Conservation (phyloP, 164 flowering plant genomes). For the Chimonanthus praecox region DNA sequence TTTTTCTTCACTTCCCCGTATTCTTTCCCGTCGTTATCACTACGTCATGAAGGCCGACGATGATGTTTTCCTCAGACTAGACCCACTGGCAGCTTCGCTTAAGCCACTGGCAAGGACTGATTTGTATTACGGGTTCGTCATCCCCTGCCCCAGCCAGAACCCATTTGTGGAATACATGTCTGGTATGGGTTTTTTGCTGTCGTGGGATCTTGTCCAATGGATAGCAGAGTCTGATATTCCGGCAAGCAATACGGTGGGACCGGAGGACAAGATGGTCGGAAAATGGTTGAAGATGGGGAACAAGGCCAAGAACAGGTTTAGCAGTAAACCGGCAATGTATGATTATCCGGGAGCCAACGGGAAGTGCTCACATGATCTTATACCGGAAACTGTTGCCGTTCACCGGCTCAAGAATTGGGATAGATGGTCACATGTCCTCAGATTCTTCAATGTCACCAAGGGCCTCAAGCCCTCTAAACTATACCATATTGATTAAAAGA, state of each 20-base stretch:
- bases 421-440: slow-evolving; percentile 44
- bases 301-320: slow-evolving; percentile 38
- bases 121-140: slow-evolving; percentile 56
- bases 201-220: slow-evolving; percentile 66
- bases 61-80: slow-evolving; percentile 41
- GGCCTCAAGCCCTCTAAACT: slow-evolving; percentile 30
- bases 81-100: slow-evolving; percentile 29
- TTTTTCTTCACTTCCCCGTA: slow-evolving; percentile 44
- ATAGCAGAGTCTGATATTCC: slow-evolving; percentile 39
- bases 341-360: slow-evolving; percentile 55
- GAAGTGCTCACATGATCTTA: slow-evolving; percentile 55
- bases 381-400: slow-evolving; percentile 52
- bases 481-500: slow-evolving; percentile 22
- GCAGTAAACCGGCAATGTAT: slow-evolving; percentile 54
- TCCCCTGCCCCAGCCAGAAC: slow-evolving; percentile 50
- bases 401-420: slow-evolving; percentile 59
- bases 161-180: slow-evolving; percentile 62
- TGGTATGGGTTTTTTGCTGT: slow-evolving; percentile 58
- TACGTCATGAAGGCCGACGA: slow-evolving; percentile 72
- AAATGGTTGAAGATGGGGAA: slow-evolving; percentile 47
- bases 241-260: slow-evolving; percentile 30
- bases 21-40: slow-evolving; percentile 29
- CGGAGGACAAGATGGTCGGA: slow-evolving; percentile 56
- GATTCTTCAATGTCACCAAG: slow-evolving; percentile 48
- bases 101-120: slow-evolving; percentile 35